Conservation (phyloP, 768 basidiomycete genomes). For the Pulveroboletus ravenelii region DNA sequence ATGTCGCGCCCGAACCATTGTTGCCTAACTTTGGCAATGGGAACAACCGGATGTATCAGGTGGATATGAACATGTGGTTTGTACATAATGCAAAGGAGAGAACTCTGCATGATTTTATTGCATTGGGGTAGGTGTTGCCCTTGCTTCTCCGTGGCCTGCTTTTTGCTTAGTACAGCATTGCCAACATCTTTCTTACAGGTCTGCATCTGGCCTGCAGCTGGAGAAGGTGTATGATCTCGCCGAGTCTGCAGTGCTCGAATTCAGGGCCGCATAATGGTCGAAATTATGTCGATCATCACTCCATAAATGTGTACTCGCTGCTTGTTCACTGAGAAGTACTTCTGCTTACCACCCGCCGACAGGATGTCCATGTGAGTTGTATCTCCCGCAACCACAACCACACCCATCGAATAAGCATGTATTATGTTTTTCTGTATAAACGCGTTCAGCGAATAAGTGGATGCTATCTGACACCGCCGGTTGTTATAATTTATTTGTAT, state of each 20-base stretch:
- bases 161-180: neutral
- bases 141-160: neutral
- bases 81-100: slow-evolving; percentile 41
- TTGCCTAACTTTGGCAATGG: slow-evolving; percentile 46
- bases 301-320: neutral
- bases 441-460: neutral
- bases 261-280: neutral
- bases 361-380: neutral
- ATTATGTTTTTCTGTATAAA: slow-evolving; percentile 2
- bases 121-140: neutral
- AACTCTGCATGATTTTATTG: slow-evolving; percentile 29
- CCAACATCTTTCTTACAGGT: slow-evolving; percentile 5
- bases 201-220: slow-evolving; percentile 3
- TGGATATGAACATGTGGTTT: slow-evolving; percentile 45
- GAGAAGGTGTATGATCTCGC: no score
- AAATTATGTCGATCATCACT: no score
- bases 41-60: slow-evolving; percentile 36
- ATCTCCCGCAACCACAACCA: neutral
- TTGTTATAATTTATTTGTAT: neutral
- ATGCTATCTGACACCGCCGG: neutral
- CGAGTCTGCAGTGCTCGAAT: no score
- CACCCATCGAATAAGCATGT: neutral
- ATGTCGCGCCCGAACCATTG: slow-evolving; percentile 40
- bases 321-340: neutral
- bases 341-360: neutral